phyloP scores from a whole-genome alignment of 352 stramenopile species.

The Globisporangium nodosum region DNA sequence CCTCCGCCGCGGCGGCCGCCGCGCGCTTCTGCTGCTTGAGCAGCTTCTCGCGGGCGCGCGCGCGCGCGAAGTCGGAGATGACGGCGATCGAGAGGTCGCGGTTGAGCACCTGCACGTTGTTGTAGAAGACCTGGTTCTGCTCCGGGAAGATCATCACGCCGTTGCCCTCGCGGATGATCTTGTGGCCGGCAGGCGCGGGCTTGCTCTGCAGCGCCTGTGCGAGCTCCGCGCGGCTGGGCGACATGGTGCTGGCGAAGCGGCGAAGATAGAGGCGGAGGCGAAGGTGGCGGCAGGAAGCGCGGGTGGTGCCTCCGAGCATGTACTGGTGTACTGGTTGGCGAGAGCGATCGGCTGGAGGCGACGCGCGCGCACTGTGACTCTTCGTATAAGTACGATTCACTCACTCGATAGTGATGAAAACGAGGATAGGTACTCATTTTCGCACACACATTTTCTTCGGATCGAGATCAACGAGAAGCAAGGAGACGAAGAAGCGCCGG shows the following conservation, averaged over 20 bases:
- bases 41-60: constrained; percentile 68
- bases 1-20: constrained; percentile 29
- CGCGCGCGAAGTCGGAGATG: constrained; percentile 96
- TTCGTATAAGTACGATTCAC: too few species aligned
- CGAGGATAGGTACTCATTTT: too few species aligned
- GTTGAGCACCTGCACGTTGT: constrained; percentile 97
- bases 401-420: too few species aligned
- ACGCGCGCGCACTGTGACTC: too few species aligned
- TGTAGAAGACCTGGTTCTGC: constrained; percentile 92
- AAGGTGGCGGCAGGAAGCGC: constrained; percentile 6
- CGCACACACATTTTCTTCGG: too few species aligned
- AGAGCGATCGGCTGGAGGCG: too few species aligned
- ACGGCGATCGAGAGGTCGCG: constrained; percentile 98
- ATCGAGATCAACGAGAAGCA: constrained; percentile 12
- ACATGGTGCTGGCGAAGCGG: constrained; percentile 14
- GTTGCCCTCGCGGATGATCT: constrained; percentile 88
- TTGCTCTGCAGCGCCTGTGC: constrained; percentile 64
- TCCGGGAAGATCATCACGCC: constrained; percentile 90
- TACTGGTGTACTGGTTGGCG: too few species aligned
- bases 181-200: constrained; percentile 51
- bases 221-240: constrained; percentile 34
- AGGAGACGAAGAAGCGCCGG: constrained; percentile 3
- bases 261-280: too few species aligned
- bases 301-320: too few species aligned
- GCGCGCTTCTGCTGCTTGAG: constrained; percentile 68